These are phyloP conservation scores for Polygonum aviculare DNA, from an alignment of 148 eudicot genomes.

Conservation along the genomic window DNA sequence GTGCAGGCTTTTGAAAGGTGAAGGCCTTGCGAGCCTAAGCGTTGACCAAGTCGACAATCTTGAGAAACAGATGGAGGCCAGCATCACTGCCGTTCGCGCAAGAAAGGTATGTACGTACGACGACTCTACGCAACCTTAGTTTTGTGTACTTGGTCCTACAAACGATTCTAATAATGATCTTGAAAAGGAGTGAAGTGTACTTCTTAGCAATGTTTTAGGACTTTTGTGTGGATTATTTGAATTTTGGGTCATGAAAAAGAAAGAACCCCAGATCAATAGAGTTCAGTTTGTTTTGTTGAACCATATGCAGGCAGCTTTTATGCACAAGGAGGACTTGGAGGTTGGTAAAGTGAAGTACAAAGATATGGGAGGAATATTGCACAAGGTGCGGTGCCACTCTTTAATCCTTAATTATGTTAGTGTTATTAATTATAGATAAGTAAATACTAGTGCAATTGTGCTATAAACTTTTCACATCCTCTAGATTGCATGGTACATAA, in stretches of 20 bases:
- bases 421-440: neutral
- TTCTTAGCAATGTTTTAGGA: neutral
- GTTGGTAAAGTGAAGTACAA: neutral
- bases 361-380: slow-evolving; percentile 3
- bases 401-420: neutral
- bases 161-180: no score
- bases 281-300: neutral
- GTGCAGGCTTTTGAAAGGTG: slow-evolving; percentile 1
- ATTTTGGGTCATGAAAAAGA: neutral
- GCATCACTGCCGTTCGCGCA: neutral
- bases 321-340: neutral
- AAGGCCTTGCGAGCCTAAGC: neutral
- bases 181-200: neutral
- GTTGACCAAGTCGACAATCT: neutral
- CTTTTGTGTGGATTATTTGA: neutral
- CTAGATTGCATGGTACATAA: no score
- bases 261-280: neutral
- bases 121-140: neutral
- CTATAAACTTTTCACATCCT: no score
- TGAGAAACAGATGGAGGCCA: slow-evolving; percentile 8
- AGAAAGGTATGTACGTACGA: neutral
- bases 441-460: neutral
- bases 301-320: neutral
- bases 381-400: neutral
- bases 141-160: no score